Evolutionary conservation across 768 basidiomycete species (phyloP).

Genomic region (Mrakia hoshinonis): DNA sequence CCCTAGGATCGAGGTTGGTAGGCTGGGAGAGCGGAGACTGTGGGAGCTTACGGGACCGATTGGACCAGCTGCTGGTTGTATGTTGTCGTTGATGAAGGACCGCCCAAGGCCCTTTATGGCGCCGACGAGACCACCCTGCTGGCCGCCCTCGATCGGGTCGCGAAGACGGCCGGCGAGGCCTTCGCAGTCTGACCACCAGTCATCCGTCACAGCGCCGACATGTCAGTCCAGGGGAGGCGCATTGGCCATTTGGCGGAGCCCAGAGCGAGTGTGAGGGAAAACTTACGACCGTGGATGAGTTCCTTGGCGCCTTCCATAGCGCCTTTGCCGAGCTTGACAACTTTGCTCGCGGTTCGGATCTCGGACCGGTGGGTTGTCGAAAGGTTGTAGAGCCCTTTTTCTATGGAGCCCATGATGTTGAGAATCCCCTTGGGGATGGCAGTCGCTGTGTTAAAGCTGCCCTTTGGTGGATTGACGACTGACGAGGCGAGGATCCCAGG

Average conservation of each 20-base stretch:
- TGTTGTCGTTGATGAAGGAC: conserved; percentile 40
- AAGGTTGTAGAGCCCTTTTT: conserved; percentile 47
- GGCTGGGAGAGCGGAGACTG: background rate
- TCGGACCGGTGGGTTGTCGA: conserved; percentile 46
- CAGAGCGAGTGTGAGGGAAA: too few relatives aligned
- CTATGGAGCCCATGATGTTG: conserved; percentile 38
- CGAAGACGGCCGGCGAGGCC: conserved; percentile 44
- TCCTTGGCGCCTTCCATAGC: conserved; percentile 46
- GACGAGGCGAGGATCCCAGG: background rate
- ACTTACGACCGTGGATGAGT: conserved; percentile 38
- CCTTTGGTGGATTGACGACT: conserved; percentile 45
- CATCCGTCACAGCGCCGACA: too few relatives aligned
- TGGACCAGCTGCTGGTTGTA: conserved; percentile 38
- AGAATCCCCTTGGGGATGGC: conserved; percentile 45
- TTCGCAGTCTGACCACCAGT: conserved; percentile 41
- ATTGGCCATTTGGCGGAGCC: too few relatives aligned
- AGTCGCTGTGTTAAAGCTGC: conserved; percentile 47
- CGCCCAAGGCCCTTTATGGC: conserved; percentile 42
- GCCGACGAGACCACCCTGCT: conserved; percentile 43
- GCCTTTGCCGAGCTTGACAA: conserved; percentile 45
- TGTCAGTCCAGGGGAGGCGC: too few relatives aligned
- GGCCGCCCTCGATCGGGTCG: conserved; percentile 43
- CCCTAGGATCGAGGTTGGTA: too few relatives aligned
- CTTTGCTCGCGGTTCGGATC: conserved; percentile 44
- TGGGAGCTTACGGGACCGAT: conserved; percentile 2